phyloP scores from a whole-genome alignment of 768 basidiomycete species.

The Symmetrospora coprosmae region DNA sequence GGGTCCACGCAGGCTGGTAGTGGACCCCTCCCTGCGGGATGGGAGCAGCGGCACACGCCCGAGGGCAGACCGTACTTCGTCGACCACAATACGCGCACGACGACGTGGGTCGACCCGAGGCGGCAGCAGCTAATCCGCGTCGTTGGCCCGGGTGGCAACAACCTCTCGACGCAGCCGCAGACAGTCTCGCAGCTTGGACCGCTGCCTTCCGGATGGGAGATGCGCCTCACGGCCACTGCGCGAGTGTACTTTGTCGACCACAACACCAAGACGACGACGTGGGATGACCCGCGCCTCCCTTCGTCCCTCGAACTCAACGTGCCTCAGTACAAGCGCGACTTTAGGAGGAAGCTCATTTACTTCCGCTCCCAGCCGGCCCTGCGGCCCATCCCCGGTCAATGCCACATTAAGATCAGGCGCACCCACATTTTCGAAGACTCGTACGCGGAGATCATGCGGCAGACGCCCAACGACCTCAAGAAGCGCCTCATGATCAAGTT shows the following conservation, averaged over 20 bases:
- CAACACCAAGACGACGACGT: slow-evolving; percentile 99
- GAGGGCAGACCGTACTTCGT: slow-evolving; percentile 98
- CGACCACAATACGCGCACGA: slow-evolving; percentile 96
- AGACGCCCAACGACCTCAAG: slow-evolving; percentile 95
- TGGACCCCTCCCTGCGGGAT: slow-evolving; percentile 83
- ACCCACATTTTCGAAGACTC: slow-evolving; percentile 99
- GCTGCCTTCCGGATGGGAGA: slow-evolving; percentile 96
- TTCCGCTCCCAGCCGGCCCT: slow-evolving; percentile 98
- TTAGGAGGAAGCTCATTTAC: slow-evolving; percentile 96
- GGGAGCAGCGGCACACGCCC: slow-evolving; percentile 97
- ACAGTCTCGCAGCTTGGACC: slow-evolving; percentile 94
- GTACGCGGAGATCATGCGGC: slow-evolving; percentile 99
- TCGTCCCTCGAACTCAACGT: slow-evolving; percentile 92
- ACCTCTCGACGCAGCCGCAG: slow-evolving; percentile 75
- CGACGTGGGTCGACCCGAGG: slow-evolving; percentile 99
- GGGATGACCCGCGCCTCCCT: slow-evolving; percentile 95
- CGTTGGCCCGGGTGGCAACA: slow-evolving; percentile 84
- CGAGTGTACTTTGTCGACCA: slow-evolving; percentile 99
- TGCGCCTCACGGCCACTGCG: slow-evolving; percentile 95
- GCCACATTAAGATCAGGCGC: slow-evolving; percentile 93
- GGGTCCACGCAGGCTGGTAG: slow-evolving; percentile 55
- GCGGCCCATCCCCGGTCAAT: slow-evolving; percentile 94
- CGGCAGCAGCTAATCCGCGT: slow-evolving; percentile 93
- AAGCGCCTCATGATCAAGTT: slow-evolving; percentile 99
- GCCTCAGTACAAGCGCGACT: slow-evolving; percentile 99